Conservation (phyloP, 768 basidiomycete genomes). For the Sutorius australiensis region DNA sequence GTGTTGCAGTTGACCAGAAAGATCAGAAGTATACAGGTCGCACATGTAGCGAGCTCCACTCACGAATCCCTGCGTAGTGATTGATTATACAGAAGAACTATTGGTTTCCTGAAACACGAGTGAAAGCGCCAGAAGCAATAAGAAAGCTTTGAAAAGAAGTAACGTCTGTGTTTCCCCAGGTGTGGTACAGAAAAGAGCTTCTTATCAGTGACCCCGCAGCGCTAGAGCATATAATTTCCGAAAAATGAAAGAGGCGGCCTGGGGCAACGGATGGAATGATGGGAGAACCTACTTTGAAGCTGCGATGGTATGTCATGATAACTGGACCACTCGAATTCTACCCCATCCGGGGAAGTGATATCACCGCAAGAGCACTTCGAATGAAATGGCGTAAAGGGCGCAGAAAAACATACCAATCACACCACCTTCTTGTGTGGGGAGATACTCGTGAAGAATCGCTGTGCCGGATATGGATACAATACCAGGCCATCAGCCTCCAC, state of each 20-base stretch:
- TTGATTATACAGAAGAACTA: constrained; percentile 7
- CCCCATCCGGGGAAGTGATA: constrained; percentile 12
- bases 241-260: constrained; percentile 20
- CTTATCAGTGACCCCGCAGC: constrained; percentile 10
- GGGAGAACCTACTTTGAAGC: constrained; percentile 7
- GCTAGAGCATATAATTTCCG: constrained; percentile 25
- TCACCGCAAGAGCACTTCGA: constrained; percentile 13
- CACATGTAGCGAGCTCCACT: constrained; percentile 16
- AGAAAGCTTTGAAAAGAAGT: constrained; percentile 9
- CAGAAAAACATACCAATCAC: constrained; percentile 21
- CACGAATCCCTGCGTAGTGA: constrained; percentile 8
- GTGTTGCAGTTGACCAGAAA: constrained; percentile 10
- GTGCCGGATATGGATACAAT: constrained; percentile 23
- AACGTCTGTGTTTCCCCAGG: background rate
- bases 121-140: constrained; percentile 11
- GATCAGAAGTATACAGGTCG: constrained; percentile 9
- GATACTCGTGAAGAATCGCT: constrained; percentile 18
- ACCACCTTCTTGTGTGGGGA: constrained; percentile 19
- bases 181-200: constrained; percentile 8
- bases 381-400: constrained; percentile 23
- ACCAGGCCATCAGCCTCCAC: constrained; percentile 16
- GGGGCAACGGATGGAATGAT: constrained; percentile 13
- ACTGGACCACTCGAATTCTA: constrained; percentile 5
- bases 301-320: constrained; percentile 6
- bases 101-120: background rate